Conservation (phyloP, 257 asterid genomes). For the Solanum chiquidenum region DNA sequence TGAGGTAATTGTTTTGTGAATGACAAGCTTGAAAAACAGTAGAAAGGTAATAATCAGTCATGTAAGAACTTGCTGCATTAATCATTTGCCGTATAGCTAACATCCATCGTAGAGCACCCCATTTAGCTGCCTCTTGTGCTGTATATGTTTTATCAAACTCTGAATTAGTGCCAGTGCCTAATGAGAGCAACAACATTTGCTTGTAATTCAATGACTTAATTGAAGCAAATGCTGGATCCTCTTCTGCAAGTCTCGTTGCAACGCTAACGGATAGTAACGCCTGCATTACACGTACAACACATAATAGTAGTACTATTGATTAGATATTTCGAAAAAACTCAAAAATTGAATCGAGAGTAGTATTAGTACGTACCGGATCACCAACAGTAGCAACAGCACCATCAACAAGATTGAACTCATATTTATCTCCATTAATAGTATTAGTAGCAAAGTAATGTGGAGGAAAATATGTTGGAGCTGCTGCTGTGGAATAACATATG, state of each 20-base stretch:
- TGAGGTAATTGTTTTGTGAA: neutral
- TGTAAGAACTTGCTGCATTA: no score
- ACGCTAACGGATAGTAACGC: neutral
- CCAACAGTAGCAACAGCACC: neutral
- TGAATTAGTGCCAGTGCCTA: neutral
- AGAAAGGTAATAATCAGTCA: no score
- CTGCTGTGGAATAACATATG: neutral
- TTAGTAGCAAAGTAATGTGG: neutral
- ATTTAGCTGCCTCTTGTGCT: neutral
- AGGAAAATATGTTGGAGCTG: neutral
- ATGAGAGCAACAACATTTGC: neutral
- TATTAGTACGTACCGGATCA: neutral
- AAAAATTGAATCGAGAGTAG: no score
- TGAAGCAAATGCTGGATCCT: neutral
- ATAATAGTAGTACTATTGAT: no score
- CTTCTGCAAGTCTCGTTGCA: neutral
- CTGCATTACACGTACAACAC: no score
- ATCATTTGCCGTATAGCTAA: no score
- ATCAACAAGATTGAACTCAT: neutral
- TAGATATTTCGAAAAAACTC: no score
- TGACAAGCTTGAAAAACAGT: no score
- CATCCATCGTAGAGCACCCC: fast-evolving
- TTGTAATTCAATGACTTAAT: neutral
- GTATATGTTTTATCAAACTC: neutral
- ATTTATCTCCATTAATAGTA: neutral